Base-by-base conservation (phyloP, 1,284 basidiomycete genomes). In the Phenoliferia sp. region DNA sequence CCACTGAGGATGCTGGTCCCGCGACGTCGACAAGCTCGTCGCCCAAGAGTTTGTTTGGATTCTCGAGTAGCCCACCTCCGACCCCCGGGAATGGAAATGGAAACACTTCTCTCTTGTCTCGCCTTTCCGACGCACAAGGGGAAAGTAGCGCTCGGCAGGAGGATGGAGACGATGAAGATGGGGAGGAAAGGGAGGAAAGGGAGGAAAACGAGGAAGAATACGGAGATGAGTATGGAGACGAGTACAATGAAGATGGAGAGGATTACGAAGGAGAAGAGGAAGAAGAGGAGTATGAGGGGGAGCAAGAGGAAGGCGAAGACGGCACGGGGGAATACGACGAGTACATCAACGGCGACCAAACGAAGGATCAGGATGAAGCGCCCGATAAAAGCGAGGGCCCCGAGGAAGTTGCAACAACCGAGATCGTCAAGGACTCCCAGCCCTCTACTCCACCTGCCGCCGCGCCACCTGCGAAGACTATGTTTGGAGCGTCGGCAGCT, bases 31-130 rank as follows among this genome's bases (percentile, higher is more conserved):
- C 56, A 2, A n/a, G 29, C 22, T 15, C 61, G 19, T 54, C 69
- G n/a, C 59, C 69, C 17, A 71, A 73, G 66, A 65, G 63, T 50
- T 35, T 72, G 28, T 72, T 72, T 31, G 71, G 71, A 10, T 72
- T 72, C 44, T 68, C 71, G 22, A 66, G 66, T 48, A 66, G 64
- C 16, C 70, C 70, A 44, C 68, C 70, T 1, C 19, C 5, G 55
- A 52, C 16, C 52, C 12, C n/a, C 31, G 55, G 55, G 7, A 2
- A 7, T 17, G 55, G 19, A 4, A 59, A 52, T 12, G n/a, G n/a
- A n/a, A 64, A 17, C 58, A 64, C 6, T 7, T 56, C 54, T 6
- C 54, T 56, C 29, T 19, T 56, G 4, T 56, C 54, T 26, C n/a
- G 54, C 26, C 54, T 56, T 10, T 56, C 54, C 7, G 54, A n/a